Base-by-base conservation (phyloP, 83 land plant species). In the Picea mariana region DNA sequence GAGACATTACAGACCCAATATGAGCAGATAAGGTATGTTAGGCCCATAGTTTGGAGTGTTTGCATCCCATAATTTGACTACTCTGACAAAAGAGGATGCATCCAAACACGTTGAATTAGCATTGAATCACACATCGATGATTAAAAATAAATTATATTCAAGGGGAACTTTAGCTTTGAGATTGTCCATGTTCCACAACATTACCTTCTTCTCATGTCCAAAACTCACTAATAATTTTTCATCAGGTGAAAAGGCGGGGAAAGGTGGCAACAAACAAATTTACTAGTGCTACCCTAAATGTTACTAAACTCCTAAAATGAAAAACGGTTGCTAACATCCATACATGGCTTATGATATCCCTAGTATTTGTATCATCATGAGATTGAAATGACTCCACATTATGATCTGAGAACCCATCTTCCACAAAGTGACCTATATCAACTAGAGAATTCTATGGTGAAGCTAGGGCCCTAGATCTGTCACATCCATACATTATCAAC, bases 151-250 rank as follows among this genome's bases (percentile, higher is more conserved):
- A 42, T 42, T 42, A 42, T 42, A 5, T 42, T 42, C 44, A 42
- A 42, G 44, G 44, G 44, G 6, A 42, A 5, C 6, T 6, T 42
- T 42, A 42, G 44, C 82, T 85, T 95, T 95, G 65, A 97, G 77
- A 18, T 91, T 86, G 73, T 97, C 99, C 64, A 95, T 90, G 58
- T 90, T 87, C 98, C 98, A 97, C 79, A 97, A 81, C 34, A 34
- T 63, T 34, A 93, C 99, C 93, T 92, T 95, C 80, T 92, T 95
- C 76, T 97, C 99, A 79, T 92, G 96, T 31, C 99, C 99, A 80
- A 93, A 98, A 86, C 88, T 95, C 23, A 95, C 99, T 80, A 97
- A 87, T 38, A 97, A 80, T 85, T 93, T 97, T 44, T 98, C 99
- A 92, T 95, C 99, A 16, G 96, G 89, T 38, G 99, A 97, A 64